A percentile compares a stretch with the other conserved stretches of the same genome.
Evolutionary conservation across 2,329 filamentous ascomycete genomes (phyloP).

Genomic region (Alternaria sp.): DNA sequence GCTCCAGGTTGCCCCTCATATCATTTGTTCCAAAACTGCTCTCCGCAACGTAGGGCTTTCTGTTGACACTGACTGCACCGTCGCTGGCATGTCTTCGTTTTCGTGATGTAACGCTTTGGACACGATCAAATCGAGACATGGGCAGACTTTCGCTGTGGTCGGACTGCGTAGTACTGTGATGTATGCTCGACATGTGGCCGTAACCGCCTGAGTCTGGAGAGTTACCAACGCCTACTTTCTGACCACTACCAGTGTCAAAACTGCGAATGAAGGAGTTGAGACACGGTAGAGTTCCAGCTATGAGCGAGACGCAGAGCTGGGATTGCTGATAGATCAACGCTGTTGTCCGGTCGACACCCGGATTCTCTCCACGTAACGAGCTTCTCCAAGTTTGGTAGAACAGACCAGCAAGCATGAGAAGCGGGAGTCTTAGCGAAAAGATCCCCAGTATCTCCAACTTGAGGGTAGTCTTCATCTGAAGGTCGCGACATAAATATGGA

Average conservation of each 20-base stretch:
- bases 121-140: neutral
- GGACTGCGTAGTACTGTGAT: neutral
- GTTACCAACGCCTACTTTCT: neutral
- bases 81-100: neutral
- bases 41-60: neutral
- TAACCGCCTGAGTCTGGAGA: neutral
- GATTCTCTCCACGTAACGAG: neutral
- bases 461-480: constrained; percentile 31
- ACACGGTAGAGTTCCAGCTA: neutral
- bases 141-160: neutral
- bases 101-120: neutral
- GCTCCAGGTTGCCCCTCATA: neutral
- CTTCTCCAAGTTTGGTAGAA: neutral
- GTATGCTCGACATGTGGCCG: neutral
- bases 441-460: constrained; percentile 37
- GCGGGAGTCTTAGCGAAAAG: constrained; percentile 32
- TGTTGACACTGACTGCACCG: neutral
- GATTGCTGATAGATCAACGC: neutral
- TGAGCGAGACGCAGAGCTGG: neutral
- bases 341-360: neutral
- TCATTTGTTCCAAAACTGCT: neutral
- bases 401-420: constrained; percentile 8
- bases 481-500: constrained; percentile 27
- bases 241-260: neutral
- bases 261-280: neutral